phyloP scores from a whole-genome alignment of 108 stramenopile genomes.

The Aurantiochytrium sp. region DNA sequence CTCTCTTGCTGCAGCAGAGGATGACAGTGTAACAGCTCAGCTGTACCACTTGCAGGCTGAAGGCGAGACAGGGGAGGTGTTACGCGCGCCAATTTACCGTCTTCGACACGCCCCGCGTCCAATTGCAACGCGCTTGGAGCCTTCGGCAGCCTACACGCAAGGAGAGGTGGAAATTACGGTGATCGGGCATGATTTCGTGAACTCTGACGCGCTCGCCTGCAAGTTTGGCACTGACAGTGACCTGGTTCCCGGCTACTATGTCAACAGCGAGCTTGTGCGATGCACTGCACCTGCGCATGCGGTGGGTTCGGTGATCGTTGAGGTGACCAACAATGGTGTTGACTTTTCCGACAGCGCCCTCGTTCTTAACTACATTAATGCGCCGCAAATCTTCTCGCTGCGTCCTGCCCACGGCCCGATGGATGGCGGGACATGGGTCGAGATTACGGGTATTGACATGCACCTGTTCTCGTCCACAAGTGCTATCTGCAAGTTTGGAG shows the following conservation, averaged over 20 bases:
- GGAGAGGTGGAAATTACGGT: not conserved
- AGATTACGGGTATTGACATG: not conserved
- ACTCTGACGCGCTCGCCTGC: constrained; percentile 1
- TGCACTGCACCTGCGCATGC: not conserved
- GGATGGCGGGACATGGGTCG: not conserved
- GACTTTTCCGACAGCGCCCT: constrained; percentile 27
- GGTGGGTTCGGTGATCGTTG: constrained; percentile 23
- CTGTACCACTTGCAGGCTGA: not conserved
- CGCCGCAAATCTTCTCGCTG: not conserved
- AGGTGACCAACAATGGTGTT: constrained; percentile 32
- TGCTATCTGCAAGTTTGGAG: not conserved
- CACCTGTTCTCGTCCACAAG: not conserved
- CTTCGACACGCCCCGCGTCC: not conserved
- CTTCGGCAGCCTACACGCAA: not conserved
- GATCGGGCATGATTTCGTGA: not conserved
- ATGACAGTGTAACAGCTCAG: not conserved
- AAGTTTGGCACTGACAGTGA: not conserved
- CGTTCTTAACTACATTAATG: not conserved
- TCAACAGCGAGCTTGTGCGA: not conserved
- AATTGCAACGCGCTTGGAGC: not conserved
- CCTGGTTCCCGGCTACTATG: not conserved
- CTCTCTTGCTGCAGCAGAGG: not conserved
- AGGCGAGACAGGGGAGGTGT: not conserved
- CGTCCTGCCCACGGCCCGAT: not conserved
- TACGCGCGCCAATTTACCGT: not conserved